phyloP scores from a whole-genome alignment of 768 basidiomycete genomes.

The Collybia sordida region DNA sequence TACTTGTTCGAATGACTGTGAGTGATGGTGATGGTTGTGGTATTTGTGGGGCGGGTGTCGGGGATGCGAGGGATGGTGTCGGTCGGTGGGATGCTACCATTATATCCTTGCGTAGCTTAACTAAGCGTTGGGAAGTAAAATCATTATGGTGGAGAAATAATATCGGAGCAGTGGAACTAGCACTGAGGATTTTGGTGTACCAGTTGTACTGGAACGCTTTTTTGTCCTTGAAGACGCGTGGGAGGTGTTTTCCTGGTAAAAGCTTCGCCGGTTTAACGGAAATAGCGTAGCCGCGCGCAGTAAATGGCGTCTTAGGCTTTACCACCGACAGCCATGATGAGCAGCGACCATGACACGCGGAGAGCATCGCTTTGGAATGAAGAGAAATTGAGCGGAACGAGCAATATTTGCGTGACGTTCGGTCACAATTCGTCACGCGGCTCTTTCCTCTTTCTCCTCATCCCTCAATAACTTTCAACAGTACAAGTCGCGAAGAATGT shows the following conservation, averaged over 20 bases:
- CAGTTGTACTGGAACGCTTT: slow-evolving; percentile 82
- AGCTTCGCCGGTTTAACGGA: slow-evolving; percentile 51
- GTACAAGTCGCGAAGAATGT: slow-evolving; percentile 9
- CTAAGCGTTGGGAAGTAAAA: slow-evolving; percentile 66
- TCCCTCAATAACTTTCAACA: background rate
- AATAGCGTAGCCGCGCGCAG: slow-evolving; percentile 51
- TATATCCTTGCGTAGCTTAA: slow-evolving; percentile 70
- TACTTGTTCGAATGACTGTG: slow-evolving; percentile 71
- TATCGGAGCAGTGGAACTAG: slow-evolving; percentile 56
- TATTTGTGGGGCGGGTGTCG: slow-evolving; percentile 21
- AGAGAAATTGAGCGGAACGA: slow-evolving; percentile 6
- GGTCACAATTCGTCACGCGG: slow-evolving; percentile 5
- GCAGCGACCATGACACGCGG: slow-evolving; percentile 25
- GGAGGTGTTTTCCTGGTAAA: slow-evolving; percentile 51
- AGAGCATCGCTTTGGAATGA: slow-evolving; percentile 12
- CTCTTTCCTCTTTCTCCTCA: slow-evolving; percentile 1
- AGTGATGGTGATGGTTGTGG: slow-evolving; percentile 45
- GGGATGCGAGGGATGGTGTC: slow-evolving; percentile 36
- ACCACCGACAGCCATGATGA: slow-evolving; percentile 16
- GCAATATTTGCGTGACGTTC: slow-evolving; percentile 17
- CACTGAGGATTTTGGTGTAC: slow-evolving; percentile 70
- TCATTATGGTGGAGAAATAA: slow-evolving; percentile 80
- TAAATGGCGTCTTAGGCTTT: slow-evolving; percentile 21
- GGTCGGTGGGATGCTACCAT: slow-evolving; percentile 49
- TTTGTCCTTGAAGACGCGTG: slow-evolving; percentile 74